Conservation (phyloP, 208 protist genomes). For the Borovskyia barvae region DNA sequence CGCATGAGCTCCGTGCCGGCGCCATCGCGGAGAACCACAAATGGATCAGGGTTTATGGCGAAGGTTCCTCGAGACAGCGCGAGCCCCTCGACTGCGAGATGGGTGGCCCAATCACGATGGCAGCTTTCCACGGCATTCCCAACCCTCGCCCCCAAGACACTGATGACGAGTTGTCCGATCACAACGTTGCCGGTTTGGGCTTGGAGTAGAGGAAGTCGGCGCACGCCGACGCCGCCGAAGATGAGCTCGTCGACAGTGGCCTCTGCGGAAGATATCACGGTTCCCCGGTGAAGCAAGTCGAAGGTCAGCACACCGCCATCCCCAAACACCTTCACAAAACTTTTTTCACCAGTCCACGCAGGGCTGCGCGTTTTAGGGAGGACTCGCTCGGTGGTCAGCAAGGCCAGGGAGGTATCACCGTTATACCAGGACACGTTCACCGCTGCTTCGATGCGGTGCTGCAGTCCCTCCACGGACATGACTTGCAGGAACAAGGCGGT, state of each 20-base stretch:
- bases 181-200: slow-evolving; percentile 42
- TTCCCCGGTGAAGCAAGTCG: slow-evolving; percentile 68
- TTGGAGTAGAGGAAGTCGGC: slow-evolving; percentile 46
- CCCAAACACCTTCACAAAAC: slow-evolving; percentile 44
- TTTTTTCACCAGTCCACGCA: slow-evolving; percentile 56
- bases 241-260: slow-evolving; percentile 71
- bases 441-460: slow-evolving; percentile 78
- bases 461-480: slow-evolving; percentile 61
- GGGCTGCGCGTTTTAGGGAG: slow-evolving; percentile 72
- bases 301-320: slow-evolving; percentile 65
- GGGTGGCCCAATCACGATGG: slow-evolving; percentile 34
- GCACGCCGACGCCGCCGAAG: slow-evolving; percentile 72
- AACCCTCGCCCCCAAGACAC: slow-evolving; percentile 49
- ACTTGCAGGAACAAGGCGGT: slow-evolving; percentile 59
- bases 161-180: slow-evolving; percentile 60
- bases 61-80: slow-evolving; percentile 22
- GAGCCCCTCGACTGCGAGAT: slow-evolving; percentile 62
- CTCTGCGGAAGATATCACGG: slow-evolving; percentile 61
- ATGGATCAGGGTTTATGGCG: slow-evolving; percentile 71
- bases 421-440: slow-evolving; percentile 47
- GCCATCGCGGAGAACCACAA: slow-evolving; percentile 63
- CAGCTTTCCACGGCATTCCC: slow-evolving; percentile 26
- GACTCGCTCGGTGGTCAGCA: slow-evolving; percentile 60
- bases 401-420: slow-evolving; percentile 27
- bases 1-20: slow-evolving; percentile 47